These are phyloP conservation scores for Mrakia gelida DNA, from an alignment of 768 basidiomycete genomes.

Conservation along the genomic window DNA sequence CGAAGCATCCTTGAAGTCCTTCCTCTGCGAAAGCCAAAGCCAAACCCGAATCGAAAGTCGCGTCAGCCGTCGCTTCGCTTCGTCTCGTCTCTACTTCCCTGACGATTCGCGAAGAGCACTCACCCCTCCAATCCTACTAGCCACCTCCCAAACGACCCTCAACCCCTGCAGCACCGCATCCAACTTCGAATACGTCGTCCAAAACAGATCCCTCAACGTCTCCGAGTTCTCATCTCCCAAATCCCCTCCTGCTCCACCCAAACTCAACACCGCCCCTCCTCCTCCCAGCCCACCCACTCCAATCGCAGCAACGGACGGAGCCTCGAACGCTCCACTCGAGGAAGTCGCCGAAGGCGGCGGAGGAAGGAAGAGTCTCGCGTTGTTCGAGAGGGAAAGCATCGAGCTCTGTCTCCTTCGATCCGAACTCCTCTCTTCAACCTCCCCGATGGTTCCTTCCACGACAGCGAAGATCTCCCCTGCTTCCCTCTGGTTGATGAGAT, in stretches of 20 bases:
- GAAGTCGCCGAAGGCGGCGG: constrained; percentile 15
- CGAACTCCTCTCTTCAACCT: constrained; percentile 73
- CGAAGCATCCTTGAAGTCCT: constrained; percentile 84
- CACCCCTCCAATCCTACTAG: constrained; percentile 84
- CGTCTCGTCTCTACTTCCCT: neutral
- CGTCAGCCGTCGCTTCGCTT: constrained; percentile 9
- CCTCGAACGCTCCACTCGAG: neutral
- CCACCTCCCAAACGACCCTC: constrained; percentile 82
- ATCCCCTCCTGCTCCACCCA: too few species aligned
- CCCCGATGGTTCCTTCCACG: constrained; percentile 80
- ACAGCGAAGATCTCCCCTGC: constrained; percentile 76
- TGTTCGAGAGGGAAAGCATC: neutral
- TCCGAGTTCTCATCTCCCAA: constrained; percentile 64
- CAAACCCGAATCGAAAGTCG: too few species aligned
- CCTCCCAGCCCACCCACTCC: neutral
- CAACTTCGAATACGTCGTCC: constrained; percentile 93
- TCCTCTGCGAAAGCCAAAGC: constrained; percentile 53
- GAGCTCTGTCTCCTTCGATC: constrained; percentile 22
- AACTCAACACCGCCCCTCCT: neutral
- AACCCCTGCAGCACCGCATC: constrained; percentile 90
- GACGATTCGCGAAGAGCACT: constrained; percentile 43
- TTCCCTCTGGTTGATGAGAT: constrained; percentile 75
- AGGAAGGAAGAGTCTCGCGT: constrained; percentile 14
- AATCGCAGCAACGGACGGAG: neutral
- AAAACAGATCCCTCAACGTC: constrained; percentile 84